Base-by-base conservation (phyloP, 345 rosid genomes). In the Aurinia saxatilis region DNA sequence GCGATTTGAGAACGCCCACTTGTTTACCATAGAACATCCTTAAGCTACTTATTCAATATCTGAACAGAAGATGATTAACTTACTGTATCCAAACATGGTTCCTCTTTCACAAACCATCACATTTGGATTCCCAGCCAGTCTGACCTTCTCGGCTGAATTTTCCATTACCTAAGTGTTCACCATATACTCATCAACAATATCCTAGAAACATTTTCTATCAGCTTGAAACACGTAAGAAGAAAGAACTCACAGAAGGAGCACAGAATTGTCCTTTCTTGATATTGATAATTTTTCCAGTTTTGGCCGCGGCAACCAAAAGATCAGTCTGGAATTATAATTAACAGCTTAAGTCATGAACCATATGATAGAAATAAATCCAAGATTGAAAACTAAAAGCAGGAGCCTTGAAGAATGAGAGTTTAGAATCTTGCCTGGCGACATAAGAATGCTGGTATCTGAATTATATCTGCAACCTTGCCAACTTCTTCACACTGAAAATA, bases 51-150 rank as follows among this genome's bases (percentile, higher is more conserved):
- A 50, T 40, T 23, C 39, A 25, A 13, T 25, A 60, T 51, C 44
- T 60, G 57, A 21, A 15, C 11, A 54, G 19, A 41, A 61, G 44
- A 45, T 61, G 45, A 62, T n/a, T 30, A 37, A 81, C 97, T 89
- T 87, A 92, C 98, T 84, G 67, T 89, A 92, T 50, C 98, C 98
- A 77, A 92, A 92, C 97, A 92, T 92, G 52, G 98, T 89, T 77
- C 98, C 98, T 67, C 98, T 82, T 70, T 92, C 96, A 27, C 98
- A 89, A 57, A 92, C 95, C 98, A 92, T 92, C 57, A 92, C 95
- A 73, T 92, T 81, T 41, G 90, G 81, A 77, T 93, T 93, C 71
- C 99, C 99, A 50, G 99, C 96, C 70, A 85, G 67, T 72, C 86
- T 81, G 67, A 93, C 73, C 80, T 93, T 93, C 84, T 90, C 90